Evolutionary conservation across 371 early-diverging fungal genomes (phyloP).

Genomic region (Parasitella parasitica): DNA sequence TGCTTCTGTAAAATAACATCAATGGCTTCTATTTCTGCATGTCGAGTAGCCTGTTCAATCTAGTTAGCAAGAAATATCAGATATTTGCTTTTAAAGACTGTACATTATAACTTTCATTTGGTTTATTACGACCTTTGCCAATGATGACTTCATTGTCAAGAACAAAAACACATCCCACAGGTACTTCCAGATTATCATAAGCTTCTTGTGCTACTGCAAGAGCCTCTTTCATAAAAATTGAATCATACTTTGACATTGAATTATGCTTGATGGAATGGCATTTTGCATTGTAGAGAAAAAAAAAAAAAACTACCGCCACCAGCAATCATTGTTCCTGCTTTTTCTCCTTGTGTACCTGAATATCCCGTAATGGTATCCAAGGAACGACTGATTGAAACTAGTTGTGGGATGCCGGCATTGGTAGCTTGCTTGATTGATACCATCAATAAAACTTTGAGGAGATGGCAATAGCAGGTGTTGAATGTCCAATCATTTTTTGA

Average conservation of each 20-base stretch:
- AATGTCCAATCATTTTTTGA: no score
- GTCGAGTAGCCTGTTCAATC: constrained; percentile 75
- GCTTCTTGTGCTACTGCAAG: constrained; percentile 79
- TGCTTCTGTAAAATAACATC: constrained; percentile 66
- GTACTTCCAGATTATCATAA: constrained; percentile 86
- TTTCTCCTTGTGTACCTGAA: neutral
- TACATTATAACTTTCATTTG: constrained; percentile 90
- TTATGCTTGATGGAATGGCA: neutral
- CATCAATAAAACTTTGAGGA: no score
- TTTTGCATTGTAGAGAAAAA: neutral
- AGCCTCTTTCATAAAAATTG: constrained; percentile 42
- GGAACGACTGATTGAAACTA: no score
- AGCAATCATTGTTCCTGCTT: neutral
- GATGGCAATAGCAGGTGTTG: no score
- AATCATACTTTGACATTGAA: constrained; percentile 32
- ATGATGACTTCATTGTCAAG: constrained; percentile 57
- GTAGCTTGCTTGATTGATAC: no score
- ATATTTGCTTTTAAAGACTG: neutral
- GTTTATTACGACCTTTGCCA: constrained; percentile 78
- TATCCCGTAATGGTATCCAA: no score
- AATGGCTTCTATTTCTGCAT: constrained; percentile 92
- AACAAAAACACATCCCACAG: constrained; percentile 98
- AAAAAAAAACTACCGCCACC: neutral
- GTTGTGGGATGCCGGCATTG: no score
- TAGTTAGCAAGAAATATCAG: neutral